These are phyloP conservation scores for Aspergillus costaricaensis DNA, from an alignment of 2,329 filamentous ascomycete species.

Conservation along the genomic window DNA sequence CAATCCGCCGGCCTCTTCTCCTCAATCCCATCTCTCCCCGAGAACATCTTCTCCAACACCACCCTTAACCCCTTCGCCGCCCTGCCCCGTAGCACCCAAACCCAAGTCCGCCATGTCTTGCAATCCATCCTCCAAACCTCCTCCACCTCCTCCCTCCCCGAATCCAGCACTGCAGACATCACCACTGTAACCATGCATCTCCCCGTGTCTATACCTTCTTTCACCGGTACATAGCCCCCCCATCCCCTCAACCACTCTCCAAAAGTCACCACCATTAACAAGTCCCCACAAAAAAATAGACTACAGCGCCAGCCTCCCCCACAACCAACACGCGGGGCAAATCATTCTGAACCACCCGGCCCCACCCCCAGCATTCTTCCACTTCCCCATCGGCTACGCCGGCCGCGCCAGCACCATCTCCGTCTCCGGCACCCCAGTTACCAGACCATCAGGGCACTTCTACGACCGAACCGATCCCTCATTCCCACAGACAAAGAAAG, in stretches of 20 bases:
- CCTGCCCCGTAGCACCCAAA: conserved; percentile 42
- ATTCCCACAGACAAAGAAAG: conserved; percentile 17
- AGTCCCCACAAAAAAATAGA: conserved; percentile 24
- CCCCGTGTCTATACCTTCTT: conserved; percentile 58
- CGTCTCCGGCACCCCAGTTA: conserved; percentile 51
- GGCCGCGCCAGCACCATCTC: conserved; percentile 58
- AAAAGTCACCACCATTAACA: conserved; percentile 40
- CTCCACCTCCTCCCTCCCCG: conserved; percentile 16
- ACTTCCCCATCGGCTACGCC: conserved; percentile 56
- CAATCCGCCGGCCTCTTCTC: conserved; percentile 33
- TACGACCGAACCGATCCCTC: conserved; percentile 17
- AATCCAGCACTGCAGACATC: conserved; percentile 33
- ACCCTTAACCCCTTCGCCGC: conserved; percentile 55
- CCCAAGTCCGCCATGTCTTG: conserved; percentile 45
- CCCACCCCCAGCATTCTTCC: conserved; percentile 43
- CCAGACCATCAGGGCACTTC: conserved; percentile 48
- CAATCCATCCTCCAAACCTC: conserved; percentile 19
- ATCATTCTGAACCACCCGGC: conserved; percentile 28
- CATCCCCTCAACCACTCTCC: conserved; percentile 56
- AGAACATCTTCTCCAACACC: conserved; percentile 34
- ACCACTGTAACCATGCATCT: conserved; percentile 53
- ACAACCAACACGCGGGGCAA: conserved; percentile 30
- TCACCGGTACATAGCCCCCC: conserved; percentile 54
- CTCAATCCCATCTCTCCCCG: conserved; percentile 22
- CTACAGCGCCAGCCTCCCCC: conserved; percentile 42